These are phyloP conservation scores for Cyberlindnera euphorbiiphila DNA, from an alignment of 805 yeast species.

Conservation along the genomic window DNA sequence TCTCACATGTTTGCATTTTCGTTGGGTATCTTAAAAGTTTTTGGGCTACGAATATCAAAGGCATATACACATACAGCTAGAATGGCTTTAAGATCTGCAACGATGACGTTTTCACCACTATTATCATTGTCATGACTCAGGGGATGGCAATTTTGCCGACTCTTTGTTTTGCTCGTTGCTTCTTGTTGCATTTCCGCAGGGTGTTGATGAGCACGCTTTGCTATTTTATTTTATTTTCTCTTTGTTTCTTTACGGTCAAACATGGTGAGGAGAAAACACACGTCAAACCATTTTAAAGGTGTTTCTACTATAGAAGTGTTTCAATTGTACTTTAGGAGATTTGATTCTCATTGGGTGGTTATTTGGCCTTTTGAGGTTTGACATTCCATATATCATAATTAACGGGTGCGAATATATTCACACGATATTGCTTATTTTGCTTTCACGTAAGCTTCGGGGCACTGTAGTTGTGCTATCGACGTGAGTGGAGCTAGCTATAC, in stretches of 20 bases:
- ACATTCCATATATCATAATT: conserved; percentile 10
- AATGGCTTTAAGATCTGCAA: conserved; percentile 12
- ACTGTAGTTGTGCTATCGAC: too few species aligned
- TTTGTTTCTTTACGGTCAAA: conserved; percentile 4
- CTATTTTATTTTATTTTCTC: too few species aligned
- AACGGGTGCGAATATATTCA: conserved; percentile 9
- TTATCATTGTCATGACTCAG: too few species aligned
- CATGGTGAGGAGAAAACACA: conserved; percentile 15
- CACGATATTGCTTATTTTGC: too few species aligned
- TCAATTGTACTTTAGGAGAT: conserved; percentile 11
- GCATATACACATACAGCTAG: conserved; percentile 12
- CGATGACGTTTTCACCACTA: conserved; percentile 7
- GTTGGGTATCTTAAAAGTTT: conserved; percentile 16
- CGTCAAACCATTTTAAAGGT: conserved; percentile 13
- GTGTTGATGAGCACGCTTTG: too few species aligned
- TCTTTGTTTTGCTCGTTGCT: too few species aligned
- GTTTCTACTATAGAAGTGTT: conserved; percentile 13
- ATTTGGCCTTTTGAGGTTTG: conserved; percentile 8
- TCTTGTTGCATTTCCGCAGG: too few species aligned
- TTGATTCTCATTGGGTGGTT: conserved; percentile 3
- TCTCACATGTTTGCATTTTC: conserved; percentile 16
- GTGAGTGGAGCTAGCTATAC: too few species aligned
- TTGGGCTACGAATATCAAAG: conserved; percentile 5
- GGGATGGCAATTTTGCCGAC: background rate
- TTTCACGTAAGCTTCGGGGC: too few species aligned